These are phyloP conservation scores for Dryas octopetala DNA, from an alignment of 306 rosid species.

Conservation along the genomic window DNA sequence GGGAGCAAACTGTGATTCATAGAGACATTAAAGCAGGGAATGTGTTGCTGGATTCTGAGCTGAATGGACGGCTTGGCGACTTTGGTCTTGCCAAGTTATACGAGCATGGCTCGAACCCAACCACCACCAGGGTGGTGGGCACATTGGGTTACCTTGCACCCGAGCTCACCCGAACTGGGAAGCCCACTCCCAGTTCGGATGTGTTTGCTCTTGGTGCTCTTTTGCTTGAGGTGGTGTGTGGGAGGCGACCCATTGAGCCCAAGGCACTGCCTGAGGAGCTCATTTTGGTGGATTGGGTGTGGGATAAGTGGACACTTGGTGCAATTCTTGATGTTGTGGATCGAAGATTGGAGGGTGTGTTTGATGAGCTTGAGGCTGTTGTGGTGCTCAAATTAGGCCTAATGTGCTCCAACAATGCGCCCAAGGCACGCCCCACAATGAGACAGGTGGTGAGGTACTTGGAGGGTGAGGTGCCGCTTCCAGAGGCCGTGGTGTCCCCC, in stretches of 20 bases:
- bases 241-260: conserved; percentile 55
- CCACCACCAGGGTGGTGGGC: conserved; percentile 60
- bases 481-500: conserved; percentile 28
- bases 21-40: conserved; percentile 66
- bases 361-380: conserved; percentile 45
- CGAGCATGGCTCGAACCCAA: conserved; percentile 51
- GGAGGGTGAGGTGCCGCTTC: conserved; percentile 43
- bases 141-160: conserved; percentile 65
- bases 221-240: conserved; percentile 57
- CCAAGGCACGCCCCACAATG: conserved; percentile 42
- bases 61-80: conserved; percentile 55
- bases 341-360: conserved; percentile 31
- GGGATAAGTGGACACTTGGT: conserved; percentile 55
- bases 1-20: conserved; percentile 69
- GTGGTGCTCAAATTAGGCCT: conserved; percentile 48
- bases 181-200: conserved; percentile 49
- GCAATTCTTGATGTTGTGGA: conserved; percentile 40
- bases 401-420: conserved; percentile 46
- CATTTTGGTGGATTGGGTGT: conserved; percentile 57
- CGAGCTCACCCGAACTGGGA: conserved; percentile 58
- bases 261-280: conserved; percentile 66
- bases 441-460: conserved; percentile 50
- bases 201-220: conserved; percentile 63
- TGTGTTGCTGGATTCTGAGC: conserved; percentile 51
- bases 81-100: conserved; percentile 62